Evolutionary conservation across 495 filamentous ascomycete species (phyloP).

Genomic region (Penicillium paxilli): DNA sequence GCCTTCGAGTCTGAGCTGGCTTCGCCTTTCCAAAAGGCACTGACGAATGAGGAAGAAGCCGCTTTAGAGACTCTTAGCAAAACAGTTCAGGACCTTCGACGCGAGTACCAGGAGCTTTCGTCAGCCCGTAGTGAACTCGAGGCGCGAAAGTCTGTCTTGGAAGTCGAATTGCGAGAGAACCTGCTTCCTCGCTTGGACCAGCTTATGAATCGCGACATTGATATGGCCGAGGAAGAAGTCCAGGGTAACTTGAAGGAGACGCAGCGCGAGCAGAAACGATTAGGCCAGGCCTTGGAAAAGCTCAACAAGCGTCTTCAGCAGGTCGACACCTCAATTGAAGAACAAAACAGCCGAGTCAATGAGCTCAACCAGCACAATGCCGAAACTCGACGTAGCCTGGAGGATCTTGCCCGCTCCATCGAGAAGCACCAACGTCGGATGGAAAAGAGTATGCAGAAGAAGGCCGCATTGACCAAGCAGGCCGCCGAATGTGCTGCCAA

Average conservation of each 20-base stretch:
- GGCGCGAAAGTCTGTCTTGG: constrained; percentile 72
- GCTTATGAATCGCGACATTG: constrained; percentile 74
- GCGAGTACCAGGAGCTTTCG: constrained; percentile 72
- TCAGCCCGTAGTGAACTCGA: constrained; percentile 76
- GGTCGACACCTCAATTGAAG: constrained; percentile 71
- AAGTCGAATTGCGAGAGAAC: constrained; percentile 84
- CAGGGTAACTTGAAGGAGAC: constrained; percentile 73
- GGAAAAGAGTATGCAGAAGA: constrained; percentile 88
- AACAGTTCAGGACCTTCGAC: constrained; percentile 69
- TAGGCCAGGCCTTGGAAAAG: constrained; percentile 59
- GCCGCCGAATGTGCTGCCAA: constrained; percentile 78
- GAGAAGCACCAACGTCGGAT: constrained; percentile 87
- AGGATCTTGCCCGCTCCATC: constrained; percentile 77
- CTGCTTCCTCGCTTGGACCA: constrained; percentile 84
- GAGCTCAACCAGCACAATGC: constrained; percentile 63
- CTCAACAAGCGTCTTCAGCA: constrained; percentile 67
- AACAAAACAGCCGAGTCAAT: constrained; percentile 56
- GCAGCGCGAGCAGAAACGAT: constrained; percentile 78
- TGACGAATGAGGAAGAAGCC: constrained; percentile 79
- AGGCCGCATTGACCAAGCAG: constrained; percentile 71
- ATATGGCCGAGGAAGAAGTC: constrained; percentile 60
- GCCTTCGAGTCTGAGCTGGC: constrained; percentile 76
- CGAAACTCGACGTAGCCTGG: constrained; percentile 65
- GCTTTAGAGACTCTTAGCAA: constrained; percentile 70
- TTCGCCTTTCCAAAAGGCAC: constrained; percentile 88